Conservation (phyloP, 176 grass and related monocot species). For the Aegilops bicornis region DNA sequence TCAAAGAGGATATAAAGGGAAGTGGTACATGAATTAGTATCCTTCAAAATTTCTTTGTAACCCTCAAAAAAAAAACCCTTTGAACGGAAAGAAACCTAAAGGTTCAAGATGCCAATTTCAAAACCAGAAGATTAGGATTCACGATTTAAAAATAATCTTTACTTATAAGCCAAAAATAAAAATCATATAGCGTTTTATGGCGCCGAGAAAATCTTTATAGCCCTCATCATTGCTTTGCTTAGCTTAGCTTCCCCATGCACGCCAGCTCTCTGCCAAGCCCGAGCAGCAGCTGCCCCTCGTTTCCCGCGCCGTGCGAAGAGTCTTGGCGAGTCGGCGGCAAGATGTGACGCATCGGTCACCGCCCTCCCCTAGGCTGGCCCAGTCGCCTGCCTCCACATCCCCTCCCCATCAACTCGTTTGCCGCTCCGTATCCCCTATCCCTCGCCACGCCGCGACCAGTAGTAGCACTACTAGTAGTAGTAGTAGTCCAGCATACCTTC, state of each 20-base stretch:
- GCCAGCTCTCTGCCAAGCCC: neutral
- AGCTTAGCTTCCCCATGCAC: neutral
- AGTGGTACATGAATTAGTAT: too few relatives aligned
- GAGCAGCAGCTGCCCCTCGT: neutral
- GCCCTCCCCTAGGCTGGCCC: neutral
- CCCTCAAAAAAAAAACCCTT: too few relatives aligned
- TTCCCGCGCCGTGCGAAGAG: neutral
- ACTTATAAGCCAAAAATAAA: too few relatives aligned
- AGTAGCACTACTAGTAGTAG: neutral
- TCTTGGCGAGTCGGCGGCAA: neutral
- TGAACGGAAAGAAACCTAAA: too few relatives aligned
- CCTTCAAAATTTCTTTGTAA: too few relatives aligned
- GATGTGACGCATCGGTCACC: constrained; percentile 12
- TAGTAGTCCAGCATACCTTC: neutral
- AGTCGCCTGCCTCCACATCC: neutral
- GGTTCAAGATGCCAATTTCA: too few relatives aligned
- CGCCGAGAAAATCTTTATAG: too few relatives aligned
- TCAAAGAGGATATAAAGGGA: too few relatives aligned
- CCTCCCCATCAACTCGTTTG: neutral
- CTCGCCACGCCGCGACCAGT: neutral
- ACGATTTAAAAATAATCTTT: too few relatives aligned
- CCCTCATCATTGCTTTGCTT: neutral
- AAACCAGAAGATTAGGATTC: too few relatives aligned
- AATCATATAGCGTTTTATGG: neutral
- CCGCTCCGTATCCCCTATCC: neutral